phyloP scores from a whole-genome alignment of 2,329 filamentous ascomycete species.

The Clonostachys byssicola region DNA sequence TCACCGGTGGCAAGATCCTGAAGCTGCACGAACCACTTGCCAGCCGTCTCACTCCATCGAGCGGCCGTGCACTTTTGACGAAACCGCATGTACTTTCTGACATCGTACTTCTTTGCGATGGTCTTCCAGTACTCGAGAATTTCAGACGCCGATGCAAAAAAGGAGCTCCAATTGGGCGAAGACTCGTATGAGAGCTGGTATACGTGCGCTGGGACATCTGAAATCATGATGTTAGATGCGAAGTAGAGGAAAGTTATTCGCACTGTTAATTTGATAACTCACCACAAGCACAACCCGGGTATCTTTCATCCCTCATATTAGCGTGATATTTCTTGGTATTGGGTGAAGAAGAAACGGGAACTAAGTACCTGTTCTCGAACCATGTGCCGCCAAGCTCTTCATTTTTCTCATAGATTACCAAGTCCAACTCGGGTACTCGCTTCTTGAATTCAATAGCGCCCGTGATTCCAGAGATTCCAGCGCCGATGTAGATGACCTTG shows the following conservation, averaged over 20 bases:
- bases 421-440: background rate
- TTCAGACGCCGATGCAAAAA: slow-evolving; percentile 6
- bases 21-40: slow-evolving; percentile 25
- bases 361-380: background rate
- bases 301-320: background rate
- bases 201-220: slow-evolving; percentile 6
- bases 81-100: slow-evolving; percentile 8
- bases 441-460: slow-evolving; percentile 36
- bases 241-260: background rate
- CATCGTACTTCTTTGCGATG: slow-evolving; percentile 9
- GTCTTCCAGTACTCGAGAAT: slow-evolving; percentile 12
- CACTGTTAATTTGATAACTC: background rate
- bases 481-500: background rate
- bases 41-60: slow-evolving; percentile 34
- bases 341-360: too few species aligned
- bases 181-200: slow-evolving; percentile 7
- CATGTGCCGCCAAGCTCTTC: slow-evolving; percentile 1
- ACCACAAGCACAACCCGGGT: slow-evolving; percentile 1
- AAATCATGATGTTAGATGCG: background rate
- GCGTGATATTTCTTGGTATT: too few species aligned
- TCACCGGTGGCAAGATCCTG: slow-evolving; percentile 12
- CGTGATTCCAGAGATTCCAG: slow-evolving; percentile 33
- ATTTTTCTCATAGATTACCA: slow-evolving; percentile 2
- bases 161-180: slow-evolving; percentile 2
- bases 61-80: slow-evolving; percentile 5